These are phyloP conservation scores for Dendrobium officinale DNA, from an alignment of 106 monocot genomes.

Conservation along the genomic window DNA sequence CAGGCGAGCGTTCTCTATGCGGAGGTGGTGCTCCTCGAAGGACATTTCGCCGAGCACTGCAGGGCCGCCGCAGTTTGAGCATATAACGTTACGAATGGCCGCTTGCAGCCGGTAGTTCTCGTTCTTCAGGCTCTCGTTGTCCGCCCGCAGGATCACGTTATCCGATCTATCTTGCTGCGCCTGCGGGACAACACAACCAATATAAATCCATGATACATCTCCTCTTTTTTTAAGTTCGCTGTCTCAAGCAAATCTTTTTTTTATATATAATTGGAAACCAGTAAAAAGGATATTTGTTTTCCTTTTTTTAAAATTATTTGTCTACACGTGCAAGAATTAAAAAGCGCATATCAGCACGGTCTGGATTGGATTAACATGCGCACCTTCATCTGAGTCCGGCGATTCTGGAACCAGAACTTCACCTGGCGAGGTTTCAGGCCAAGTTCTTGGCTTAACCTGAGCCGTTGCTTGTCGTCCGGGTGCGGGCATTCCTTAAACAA, in stretches of 20 bases:
- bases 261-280: not conserved
- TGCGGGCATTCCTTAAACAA: constrained; percentile 97
- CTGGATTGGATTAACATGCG: not conserved
- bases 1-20: constrained; percentile 87
- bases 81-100: constrained; percentile 70
- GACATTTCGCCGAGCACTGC: constrained; percentile 90
- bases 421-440: constrained; percentile 94
- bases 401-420: constrained; percentile 99
- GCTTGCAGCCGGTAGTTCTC: constrained; percentile 91
- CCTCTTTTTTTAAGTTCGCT: not conserved
- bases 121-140: constrained; percentile 89
- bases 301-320: not conserved
- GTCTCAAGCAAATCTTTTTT: not conserved
- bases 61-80: constrained; percentile 85
- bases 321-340: no score
- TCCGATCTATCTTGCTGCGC: constrained; percentile 94
- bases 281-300: not conserved
- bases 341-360: not conserved
- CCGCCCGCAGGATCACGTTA: constrained; percentile 69
- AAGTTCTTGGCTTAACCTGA: constrained; percentile 91
- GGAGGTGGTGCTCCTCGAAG: constrained; percentile 88
- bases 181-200: constrained; percentile 23
- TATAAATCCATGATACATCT: not conserved
- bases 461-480: constrained; percentile 95
- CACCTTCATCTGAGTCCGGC: constrained; percentile 98